phyloP scores from a whole-genome alignment of 495 filamentous ascomycete species.

The Neurospora tetraspora region DNA sequence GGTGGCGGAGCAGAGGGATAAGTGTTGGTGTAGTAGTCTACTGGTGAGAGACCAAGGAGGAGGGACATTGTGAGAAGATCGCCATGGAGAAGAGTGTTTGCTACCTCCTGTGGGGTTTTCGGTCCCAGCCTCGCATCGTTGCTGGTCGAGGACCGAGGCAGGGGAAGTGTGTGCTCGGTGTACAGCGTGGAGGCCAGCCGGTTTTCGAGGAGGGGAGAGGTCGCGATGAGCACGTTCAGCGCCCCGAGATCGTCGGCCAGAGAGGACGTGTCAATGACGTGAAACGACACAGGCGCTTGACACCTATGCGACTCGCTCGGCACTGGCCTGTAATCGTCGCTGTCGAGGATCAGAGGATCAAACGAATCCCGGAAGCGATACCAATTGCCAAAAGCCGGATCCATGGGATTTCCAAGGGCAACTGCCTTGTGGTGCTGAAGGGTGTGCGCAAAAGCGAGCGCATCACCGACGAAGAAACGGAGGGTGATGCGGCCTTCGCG shows the following conservation, averaged over 20 bases:
- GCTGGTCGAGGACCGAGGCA: neutral
- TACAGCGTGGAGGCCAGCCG: constrained; percentile 14
- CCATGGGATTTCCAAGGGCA: neutral
- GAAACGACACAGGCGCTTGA: constrained; percentile 10
- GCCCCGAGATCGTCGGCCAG: constrained; percentile 9
- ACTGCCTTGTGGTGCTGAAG: constrained; percentile 10
- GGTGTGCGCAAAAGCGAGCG: constrained; percentile 12
- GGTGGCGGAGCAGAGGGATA: constrained; percentile 1
- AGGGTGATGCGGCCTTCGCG: constrained; percentile 4
- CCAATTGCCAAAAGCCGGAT: neutral
- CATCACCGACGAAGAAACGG: constrained; percentile 16
- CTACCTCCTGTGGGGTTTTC: neutral
- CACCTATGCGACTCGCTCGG: neutral
- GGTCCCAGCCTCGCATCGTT: constrained; percentile 1
- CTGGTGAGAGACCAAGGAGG: constrained; percentile 15
- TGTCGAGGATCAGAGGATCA: constrained; percentile 9
- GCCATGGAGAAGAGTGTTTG: constrained; percentile 13
- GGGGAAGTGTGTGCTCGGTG: constrained; percentile 6
- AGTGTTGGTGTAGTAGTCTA: constrained; percentile 22
- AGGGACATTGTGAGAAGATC: constrained; percentile 13
- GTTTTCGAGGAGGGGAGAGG: constrained; percentile 13
- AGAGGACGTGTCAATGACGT: constrained; percentile 23
- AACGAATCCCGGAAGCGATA: constrained; percentile 2
- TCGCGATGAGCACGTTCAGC: constrained; percentile 17
- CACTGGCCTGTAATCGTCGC: constrained; percentile 1